phyloP scores from a whole-genome alignment of 352 stramenopile genomes.

The Phytophthora megakarya region DNA sequence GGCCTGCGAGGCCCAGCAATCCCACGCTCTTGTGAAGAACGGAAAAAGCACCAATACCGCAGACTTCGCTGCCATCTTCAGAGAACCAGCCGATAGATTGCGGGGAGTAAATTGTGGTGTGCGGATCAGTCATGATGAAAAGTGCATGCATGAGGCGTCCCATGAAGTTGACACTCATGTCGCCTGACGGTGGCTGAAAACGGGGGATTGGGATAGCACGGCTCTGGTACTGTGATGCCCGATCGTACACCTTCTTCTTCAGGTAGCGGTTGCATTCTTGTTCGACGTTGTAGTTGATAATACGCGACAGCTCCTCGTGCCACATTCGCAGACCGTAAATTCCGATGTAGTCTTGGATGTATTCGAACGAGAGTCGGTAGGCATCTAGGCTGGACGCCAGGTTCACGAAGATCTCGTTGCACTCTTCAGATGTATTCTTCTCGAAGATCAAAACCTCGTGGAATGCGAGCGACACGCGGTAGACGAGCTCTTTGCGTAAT shows the following conservation, averaged over 20 bases:
- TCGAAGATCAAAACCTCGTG: slow-evolving; percentile 89
- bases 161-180: slow-evolving; percentile 94
- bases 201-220: slow-evolving; percentile 92
- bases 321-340: slow-evolving; percentile 96
- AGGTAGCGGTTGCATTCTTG: slow-evolving; percentile 95
- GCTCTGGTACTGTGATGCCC: slow-evolving; percentile 90
- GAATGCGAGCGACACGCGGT: slow-evolving; percentile 85
- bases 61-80: slow-evolving; percentile 83
- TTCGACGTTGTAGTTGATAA: slow-evolving; percentile 97
- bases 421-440: slow-evolving; percentile 83
- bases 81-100: slow-evolving; percentile 94
- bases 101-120: slow-evolving; percentile 91
- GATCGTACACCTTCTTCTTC: slow-evolving; percentile 94
- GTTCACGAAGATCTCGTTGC: slow-evolving; percentile 84
- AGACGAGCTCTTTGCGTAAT: slow-evolving; percentile 94
- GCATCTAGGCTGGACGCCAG: slow-evolving; percentile 88
- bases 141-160: slow-evolving; percentile 91
- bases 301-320: slow-evolving; percentile 94
- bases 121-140: slow-evolving; percentile 92
- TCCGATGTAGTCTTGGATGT: slow-evolving; percentile 96
- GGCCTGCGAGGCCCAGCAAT: slow-evolving; percentile 87
- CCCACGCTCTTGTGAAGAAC: slow-evolving; percentile 92
- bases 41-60: slow-evolving; percentile 88
- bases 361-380: slow-evolving; percentile 93
- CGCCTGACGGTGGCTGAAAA: slow-evolving; percentile 82